A percentile compares a stretch with the other conserved stretches of the same genome.
phyloP scores from a whole-genome alignment of 2,329 filamentous ascomycete species.

The Colletotrichum neosansevieriae region DNA sequence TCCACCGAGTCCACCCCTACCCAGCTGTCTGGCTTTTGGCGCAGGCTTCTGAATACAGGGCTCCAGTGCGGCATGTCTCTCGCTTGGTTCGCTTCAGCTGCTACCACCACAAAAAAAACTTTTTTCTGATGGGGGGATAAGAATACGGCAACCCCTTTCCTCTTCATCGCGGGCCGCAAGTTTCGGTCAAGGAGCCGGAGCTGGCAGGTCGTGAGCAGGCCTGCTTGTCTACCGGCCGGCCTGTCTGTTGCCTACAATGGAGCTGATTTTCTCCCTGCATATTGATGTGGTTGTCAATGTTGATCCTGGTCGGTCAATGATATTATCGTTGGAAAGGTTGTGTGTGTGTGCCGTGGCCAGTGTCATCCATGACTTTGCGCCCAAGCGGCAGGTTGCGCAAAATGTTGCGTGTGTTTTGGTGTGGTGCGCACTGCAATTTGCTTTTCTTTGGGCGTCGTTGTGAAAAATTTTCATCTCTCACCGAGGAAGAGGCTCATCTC shows the following conservation, averaged over 20 bases:
- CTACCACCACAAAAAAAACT: conserved; percentile 30
- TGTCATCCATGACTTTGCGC: conserved; percentile 20
- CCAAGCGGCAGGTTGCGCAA: conserved; percentile 34
- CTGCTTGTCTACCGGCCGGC: neutral
- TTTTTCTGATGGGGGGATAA: no score
- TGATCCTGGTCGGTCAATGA: conserved; percentile 20
- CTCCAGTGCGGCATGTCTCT: conserved; percentile 26
- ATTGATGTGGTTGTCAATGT: conserved; percentile 26
- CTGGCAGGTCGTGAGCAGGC: neutral
- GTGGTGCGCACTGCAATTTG: conserved; percentile 31
- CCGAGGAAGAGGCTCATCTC: conserved; percentile 25
- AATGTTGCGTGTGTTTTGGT: conserved; percentile 3
- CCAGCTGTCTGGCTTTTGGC: conserved; percentile 32
- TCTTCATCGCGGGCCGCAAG: conserved; percentile 10
- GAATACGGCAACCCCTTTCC: conserved; percentile 15
- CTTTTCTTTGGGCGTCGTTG: conserved; percentile 32
- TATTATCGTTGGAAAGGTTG: conserved; percentile 7
- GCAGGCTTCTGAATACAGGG: conserved; percentile 37
- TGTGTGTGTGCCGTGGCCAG: conserved; percentile 4
- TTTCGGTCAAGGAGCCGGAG: conserved; percentile 24
- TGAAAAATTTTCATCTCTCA: conserved; percentile 40
- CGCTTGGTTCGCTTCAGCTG: conserved; percentile 28
- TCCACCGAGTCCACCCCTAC: conserved; percentile 28
- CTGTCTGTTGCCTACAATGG: neutral
- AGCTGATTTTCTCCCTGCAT: conserved; percentile 21